Evolutionary conservation across 345 rosid genomes (phyloP).

Genomic region (Orychophragmus violaceus): DNA sequence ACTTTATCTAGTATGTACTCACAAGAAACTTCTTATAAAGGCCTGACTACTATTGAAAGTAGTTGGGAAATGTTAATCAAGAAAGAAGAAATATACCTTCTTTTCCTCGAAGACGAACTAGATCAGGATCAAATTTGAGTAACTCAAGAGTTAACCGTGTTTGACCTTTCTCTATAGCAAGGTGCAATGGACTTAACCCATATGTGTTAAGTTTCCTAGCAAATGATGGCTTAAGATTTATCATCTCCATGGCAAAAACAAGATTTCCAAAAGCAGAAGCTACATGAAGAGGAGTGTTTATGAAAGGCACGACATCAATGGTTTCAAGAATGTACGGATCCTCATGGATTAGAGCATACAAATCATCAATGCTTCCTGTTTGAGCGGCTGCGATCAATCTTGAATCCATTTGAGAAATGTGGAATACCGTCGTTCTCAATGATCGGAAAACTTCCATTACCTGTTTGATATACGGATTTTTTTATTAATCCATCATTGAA

Average conservation of each 20-base stretch:
- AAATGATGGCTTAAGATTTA: slow-evolving; percentile 35
- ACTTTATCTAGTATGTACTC: too few species aligned
- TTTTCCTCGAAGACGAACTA: slow-evolving; percentile 20
- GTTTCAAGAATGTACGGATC: slow-evolving; percentile 1
- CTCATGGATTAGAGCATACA: slow-evolving; percentile 18
- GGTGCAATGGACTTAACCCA: slow-evolving; percentile 30
- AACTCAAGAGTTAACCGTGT: not conserved
- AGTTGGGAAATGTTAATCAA: too few species aligned
- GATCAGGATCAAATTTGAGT: slow-evolving; percentile 2
- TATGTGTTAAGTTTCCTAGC: slow-evolving; percentile 23
- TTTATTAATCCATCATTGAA: not conserved
- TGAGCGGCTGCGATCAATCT: not conserved
- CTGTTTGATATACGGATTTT: not conserved
- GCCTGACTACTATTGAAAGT: too few species aligned
- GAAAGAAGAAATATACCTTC: too few species aligned
- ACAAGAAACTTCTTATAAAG: too few species aligned
- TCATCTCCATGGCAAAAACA: slow-evolving; percentile 27
- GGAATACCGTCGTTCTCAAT: not conserved
- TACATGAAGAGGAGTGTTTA: slow-evolving; percentile 33
- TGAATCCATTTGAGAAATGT: slow-evolving; percentile 4
- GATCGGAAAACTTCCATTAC: not conserved
- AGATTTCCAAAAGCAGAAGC: slow-evolving; percentile 25
- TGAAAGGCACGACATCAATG: slow-evolving; percentile 24
- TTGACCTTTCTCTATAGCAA: slow-evolving; percentile 10
- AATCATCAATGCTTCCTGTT: slow-evolving; percentile 11